Evolutionary conservation across 2,329 filamentous ascomycete genomes (phyloP), one percentile per base, ranked within the genome.

Genomic region (Penicillium sclerotigenum): DNA sequence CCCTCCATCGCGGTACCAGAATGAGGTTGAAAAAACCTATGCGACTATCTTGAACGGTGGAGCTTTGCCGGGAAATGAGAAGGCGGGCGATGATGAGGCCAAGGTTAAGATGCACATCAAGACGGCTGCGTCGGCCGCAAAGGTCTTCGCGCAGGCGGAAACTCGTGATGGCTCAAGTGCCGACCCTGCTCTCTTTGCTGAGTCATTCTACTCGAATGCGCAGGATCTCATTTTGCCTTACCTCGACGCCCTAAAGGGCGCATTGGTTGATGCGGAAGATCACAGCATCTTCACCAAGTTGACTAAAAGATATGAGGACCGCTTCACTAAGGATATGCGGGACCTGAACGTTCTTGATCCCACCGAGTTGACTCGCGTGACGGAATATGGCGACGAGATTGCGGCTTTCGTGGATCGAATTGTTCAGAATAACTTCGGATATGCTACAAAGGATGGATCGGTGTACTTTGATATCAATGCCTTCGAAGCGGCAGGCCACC

Each of bases 381-480:
- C 91, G 1, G 91, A 96, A 67, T 97, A 94, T 65, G 89, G 93
- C 4, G 86, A 87, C 0, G 87, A 96, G 68, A 97, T 97, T 68
- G 90, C 89, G 43, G 79, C 83, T 10, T 97, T 96, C 60, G 90
- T 97, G 0, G 83, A 93, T 67, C 85, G 83, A 61, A 90, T 96
- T 54, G 85, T 95, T 22, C 78, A 88, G 49, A 96, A 96, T 69
- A 88, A 89, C 0, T 97, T 92, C 65, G 93, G 87, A 1, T 97
- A 97, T 68, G 78, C 76, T 33, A 84, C 83, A 0, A 73, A 79
- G 0, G 89, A 94, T 64, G 92, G 91, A 0, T 96, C 90, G 0
- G 91, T 97, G 0, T 97, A 97, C 74, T 97, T 97, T 61, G 93
- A 97, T 66, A 97, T 96, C 61, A 79, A 81, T 5, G 85, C 89